phyloP scores from a whole-genome alignment of 2,329 filamentous ascomycete genomes.

The Teratosphaeria epicoccoides region DNA sequence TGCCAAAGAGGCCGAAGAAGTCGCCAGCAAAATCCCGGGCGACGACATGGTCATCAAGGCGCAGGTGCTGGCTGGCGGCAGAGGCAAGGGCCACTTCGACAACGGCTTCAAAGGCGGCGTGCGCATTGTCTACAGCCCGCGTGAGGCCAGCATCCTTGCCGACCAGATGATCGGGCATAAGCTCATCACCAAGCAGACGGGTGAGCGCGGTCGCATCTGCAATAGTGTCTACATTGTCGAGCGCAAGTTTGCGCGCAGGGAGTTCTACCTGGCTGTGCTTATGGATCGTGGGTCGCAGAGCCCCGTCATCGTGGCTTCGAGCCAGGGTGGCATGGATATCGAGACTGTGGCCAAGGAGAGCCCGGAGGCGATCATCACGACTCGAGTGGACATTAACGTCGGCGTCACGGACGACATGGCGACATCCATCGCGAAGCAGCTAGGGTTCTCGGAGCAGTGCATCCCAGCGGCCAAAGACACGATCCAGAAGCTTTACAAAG shows the following conservation, averaged over 20 bases:
- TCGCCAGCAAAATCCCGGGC: slow-evolving; percentile 78
- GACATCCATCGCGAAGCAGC: slow-evolving; percentile 73
- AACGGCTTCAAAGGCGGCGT: slow-evolving; percentile 99
- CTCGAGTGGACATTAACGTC: slow-evolving; percentile 81
- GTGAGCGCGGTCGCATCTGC: slow-evolving; percentile 84
- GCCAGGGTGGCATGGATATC: slow-evolving; percentile 98
- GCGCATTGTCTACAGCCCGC: slow-evolving; percentile 95
- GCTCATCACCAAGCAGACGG: slow-evolving; percentile 98
- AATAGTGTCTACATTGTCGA: slow-evolving; percentile 98
- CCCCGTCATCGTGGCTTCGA: slow-evolving; percentile 94
- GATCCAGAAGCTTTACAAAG: slow-evolving; percentile 97
- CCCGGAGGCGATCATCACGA: slow-evolving; percentile 91
- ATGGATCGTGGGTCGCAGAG: slow-evolving; percentile 91
- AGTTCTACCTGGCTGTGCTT: slow-evolving; percentile 97
- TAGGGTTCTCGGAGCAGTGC: slow-evolving; percentile 97
- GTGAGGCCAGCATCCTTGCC: slow-evolving; percentile 92
- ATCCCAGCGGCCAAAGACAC: slow-evolving; percentile 89
- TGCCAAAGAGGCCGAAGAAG: slow-evolving; percentile 76
- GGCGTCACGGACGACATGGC: slow-evolving; percentile 96
- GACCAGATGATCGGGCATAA: slow-evolving; percentile 99
- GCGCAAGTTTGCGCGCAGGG: slow-evolving; percentile 96
- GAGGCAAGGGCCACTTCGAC: slow-evolving; percentile 96
- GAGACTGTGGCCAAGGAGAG: slow-evolving; percentile 97
- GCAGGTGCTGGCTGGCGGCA: slow-evolving; percentile 92
- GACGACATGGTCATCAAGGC: slow-evolving; percentile 99